Base-by-base conservation (phyloP, 2,329 filamentous ascomycete species). In the Colletotrichum abscissum region DNA sequence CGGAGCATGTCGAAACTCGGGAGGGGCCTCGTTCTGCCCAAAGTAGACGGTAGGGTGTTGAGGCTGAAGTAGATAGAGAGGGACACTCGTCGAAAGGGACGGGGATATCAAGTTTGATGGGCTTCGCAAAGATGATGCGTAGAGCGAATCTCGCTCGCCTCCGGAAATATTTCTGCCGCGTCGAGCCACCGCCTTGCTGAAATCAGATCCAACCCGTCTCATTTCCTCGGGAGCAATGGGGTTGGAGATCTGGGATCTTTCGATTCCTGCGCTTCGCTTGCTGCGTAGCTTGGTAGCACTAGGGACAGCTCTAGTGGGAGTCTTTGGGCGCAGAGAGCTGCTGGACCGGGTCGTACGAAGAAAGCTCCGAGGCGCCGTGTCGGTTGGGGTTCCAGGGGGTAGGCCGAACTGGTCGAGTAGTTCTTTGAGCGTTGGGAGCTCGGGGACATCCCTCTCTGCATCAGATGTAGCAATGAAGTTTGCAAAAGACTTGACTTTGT, bases 401-500 rank as follows among this genome's bases (percentile, higher is more conserved):
- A 71, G 22, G 16, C 71, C 71, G 14, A 73, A 73, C 8, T 73
- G 71, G 38, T 71, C 67, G 11, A 73, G 56, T 1, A 71, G 52
- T 19, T 73, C 71, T 42, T 66, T 55, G 26, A 73, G 67, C 5
- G 55, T 52, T 1, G 71, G 71, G 6, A 73, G 67, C 62, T 73
- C 62, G 3, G 67, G 71, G 14, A 60, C 49, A 1, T 72, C 69
- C 58, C 64, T 72, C 30, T 72, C 72, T 24, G 62, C 24, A 5
- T 72, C 68, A 5, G 35, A 46, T 14, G 54, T 63, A 4, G 63
- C 52, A 33, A 63, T 54, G 26, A 70, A 67, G 42, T 59, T 70
- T 49, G 73, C 69, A 24, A 75, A 70, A 2, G 74, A 73, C 66
- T 70, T 76, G 49, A 75, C 73, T 24, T 71, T 76, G 54, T 63